These are phyloP conservation scores for Porogramme epimiltina DNA, from an alignment of 1,284 basidiomycete species.

Conservation along the genomic window DNA sequence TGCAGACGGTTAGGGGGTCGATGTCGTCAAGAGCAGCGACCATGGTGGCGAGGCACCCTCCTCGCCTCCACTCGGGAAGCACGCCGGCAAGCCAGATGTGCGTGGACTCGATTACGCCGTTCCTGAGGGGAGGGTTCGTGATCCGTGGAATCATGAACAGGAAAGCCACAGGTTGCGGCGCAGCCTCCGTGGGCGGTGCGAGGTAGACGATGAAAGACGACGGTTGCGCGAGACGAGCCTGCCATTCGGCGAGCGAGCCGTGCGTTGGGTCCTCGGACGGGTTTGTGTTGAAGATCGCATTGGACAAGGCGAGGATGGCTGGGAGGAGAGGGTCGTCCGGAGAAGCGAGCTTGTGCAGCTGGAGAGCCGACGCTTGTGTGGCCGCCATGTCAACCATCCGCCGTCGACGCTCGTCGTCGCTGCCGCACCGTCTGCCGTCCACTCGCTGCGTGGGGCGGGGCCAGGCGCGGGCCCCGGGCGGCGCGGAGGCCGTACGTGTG, in stretches of 20 bases:
- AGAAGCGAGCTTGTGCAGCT: neutral
- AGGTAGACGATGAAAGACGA: constrained; percentile 27
- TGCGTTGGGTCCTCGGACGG: constrained; percentile 22
- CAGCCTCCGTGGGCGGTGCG: constrained; percentile 1
- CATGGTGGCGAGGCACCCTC: constrained; percentile 27
- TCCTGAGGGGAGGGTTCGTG: constrained; percentile 20
- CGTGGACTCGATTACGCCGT: constrained; percentile 17
- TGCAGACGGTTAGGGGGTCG: constrained; percentile 26
- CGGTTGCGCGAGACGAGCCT: constrained; percentile 21
- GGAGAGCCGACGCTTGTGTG: constrained; percentile 1
- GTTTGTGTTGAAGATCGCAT: constrained; percentile 25
- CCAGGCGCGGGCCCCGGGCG: neutral
- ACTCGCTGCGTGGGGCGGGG: no score
- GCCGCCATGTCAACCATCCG: constrained; percentile 2
- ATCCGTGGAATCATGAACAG: constrained; percentile 25
- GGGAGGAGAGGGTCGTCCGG: constrained; percentile 12
- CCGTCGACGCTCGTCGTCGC: neutral
- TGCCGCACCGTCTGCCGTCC: no score
- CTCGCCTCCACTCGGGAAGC: constrained; percentile 21
- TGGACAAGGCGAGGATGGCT: constrained; percentile 22
- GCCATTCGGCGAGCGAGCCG: constrained; percentile 26
- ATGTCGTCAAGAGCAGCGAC: constrained; percentile 15
- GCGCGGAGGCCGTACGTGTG: neutral
- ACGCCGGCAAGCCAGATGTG: constrained; percentile 33
- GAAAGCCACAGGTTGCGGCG: constrained; percentile 23